Evolutionary conservation across 2,329 filamentous ascomycete species (phyloP), one percentile per base, ranked within the genome.

Genomic region (Epichloe scottii): DNA sequence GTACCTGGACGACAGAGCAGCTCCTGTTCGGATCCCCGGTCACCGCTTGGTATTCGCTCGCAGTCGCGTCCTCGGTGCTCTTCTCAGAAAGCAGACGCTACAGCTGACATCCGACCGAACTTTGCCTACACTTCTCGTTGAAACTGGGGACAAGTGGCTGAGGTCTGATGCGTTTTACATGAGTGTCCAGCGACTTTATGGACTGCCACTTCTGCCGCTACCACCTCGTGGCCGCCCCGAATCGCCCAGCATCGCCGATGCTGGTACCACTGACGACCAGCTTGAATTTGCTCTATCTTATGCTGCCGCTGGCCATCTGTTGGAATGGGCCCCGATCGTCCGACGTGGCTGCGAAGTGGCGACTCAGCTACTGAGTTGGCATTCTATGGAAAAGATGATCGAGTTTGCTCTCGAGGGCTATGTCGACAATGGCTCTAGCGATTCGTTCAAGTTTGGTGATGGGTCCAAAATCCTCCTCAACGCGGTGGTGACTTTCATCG

Each of bases 231-330:
- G 55, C 35, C 56, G 57, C 8, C 48, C 57, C 23, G 61, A 66
- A 21, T 59, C 62, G 11, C 58, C 57, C 5, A 62, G 66, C 2
- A 58, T 69, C 33, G 61, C 63, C 0, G 59, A 71, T 58, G 65
- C 70, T 50, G 66, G 71, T 21, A 64, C 68, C 47, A 56, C 65
- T 43, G 57, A 60, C 21, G 72, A 75, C 7, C 71, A 70, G 19
- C 72, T 80, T 52, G 68, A 73, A 34, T 77, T 78, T 54, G 76
- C 75, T n/a, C 65, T 87, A 19, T 79, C 79, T 23, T 85, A 85
- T 59, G 76, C 81, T 44, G 80, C 82, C 26, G 77, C 81, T 5
- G 84, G 82, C 0, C 70, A 77, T 47, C 67, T 79, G 39, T 68
- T 87, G 15, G 69, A 71, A 40, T 75, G 83, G 60, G 70, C 68